Evolutionary conservation across 2,329 filamentous ascomycete genomes (phyloP), one percentile per base, ranked within the genome.

Genomic region (Sclerotinia sclerotiorum): DNA sequence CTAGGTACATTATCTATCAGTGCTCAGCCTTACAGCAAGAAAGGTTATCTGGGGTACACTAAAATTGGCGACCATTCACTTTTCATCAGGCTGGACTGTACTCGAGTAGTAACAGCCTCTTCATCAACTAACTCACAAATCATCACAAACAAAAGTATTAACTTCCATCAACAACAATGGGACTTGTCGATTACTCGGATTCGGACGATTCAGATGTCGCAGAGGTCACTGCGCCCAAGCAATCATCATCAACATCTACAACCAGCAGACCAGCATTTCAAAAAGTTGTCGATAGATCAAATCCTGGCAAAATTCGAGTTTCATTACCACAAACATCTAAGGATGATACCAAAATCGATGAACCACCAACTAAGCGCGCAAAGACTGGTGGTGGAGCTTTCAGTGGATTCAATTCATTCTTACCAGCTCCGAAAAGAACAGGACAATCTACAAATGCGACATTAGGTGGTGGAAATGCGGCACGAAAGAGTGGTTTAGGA

Each of bases 241-340:
- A 78, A 62, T 69, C 74, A 62, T 60, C 70, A 72, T 66, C 74
- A 27, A 52, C 63, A 56, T 64, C 63, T 69, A 52, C 72, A 61
- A 27, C 58, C 39, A 77, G 81, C 29, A 86, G 92, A 78, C 85
- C 89, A 69, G 81, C 86, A 24, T 90, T 93, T 77, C 89, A 90
- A 76, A 94, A 93, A 79, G 87, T 95, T 67, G 87, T 97, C 79
- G 90, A 95, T 80, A 87, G 90, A 77, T 86, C 89, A 67, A 93
- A 93, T 77, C 88, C 91, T 10, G 88, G 90, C 79, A 96, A 94
- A 80, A 96, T 97, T 79, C 84, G 89, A 77, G 88, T 97, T 78
- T 92, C 85, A 73, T 85, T 97, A 19, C 88, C 92, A 3, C 78
- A 85, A 70, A 76, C 82, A 51, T 75, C 79, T 3, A 79, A 80